phyloP scores from a whole-genome alignment of 441 rosid species.

The Gossypium davidsonii region DNA sequence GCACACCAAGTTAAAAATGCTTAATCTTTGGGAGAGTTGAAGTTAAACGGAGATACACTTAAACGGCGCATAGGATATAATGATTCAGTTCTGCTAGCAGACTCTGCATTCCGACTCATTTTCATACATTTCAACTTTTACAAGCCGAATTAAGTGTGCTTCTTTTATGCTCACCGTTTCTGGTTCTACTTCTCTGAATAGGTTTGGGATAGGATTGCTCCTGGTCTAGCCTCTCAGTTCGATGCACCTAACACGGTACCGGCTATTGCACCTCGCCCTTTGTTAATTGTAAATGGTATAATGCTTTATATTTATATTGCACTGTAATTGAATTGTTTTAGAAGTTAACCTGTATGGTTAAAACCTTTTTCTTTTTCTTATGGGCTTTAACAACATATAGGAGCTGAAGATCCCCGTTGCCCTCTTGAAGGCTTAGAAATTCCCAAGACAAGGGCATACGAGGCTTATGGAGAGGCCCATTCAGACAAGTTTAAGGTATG shows the following conservation, averaged over 20 bases:
- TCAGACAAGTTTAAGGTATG: conserved; percentile 57
- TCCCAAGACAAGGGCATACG: conserved; percentile 38
- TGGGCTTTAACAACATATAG: conserved; percentile 22
- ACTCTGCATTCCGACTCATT: neutral
- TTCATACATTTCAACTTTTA: neutral
- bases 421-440: conserved; percentile 60
- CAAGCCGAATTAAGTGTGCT: neutral
- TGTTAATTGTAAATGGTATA: conserved; percentile 67
- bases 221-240: conserved; percentile 70
- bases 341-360: neutral
- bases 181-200: conserved; percentile 23
- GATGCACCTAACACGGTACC: conserved; percentile 73
- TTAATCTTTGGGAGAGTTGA: neutral
- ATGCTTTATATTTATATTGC: neutral
- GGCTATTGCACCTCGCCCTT: conserved; percentile 67
- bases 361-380: neutral
- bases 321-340: neutral
- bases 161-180: conserved; percentile 7
- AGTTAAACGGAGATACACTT: neutral
- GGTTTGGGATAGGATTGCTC: conserved; percentile 97
- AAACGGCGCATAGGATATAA: neutral
- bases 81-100: neutral
- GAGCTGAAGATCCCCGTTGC: conserved; percentile 77
- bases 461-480: conserved; percentile 40
- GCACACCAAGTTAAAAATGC: neutral